Evolutionary conservation across 2,329 filamentous ascomycete genomes (phyloP).

Genomic region (Alternaria metachromatica): DNA sequence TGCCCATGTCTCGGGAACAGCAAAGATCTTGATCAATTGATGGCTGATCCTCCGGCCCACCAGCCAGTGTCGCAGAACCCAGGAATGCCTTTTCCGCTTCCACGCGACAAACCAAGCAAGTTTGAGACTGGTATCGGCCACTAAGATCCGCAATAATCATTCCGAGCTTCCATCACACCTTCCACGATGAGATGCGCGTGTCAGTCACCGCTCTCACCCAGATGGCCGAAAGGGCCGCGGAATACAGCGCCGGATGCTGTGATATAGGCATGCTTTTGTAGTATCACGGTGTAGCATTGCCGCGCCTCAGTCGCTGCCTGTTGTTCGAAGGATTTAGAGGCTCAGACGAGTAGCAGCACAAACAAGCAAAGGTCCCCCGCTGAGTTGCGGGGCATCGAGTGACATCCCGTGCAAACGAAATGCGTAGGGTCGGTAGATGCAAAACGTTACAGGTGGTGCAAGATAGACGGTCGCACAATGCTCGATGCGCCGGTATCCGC

Average conservation of each 20-base stretch:
- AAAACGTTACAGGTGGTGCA: conserved; percentile 16
- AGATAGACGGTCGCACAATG: conserved; percentile 21
- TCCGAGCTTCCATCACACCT: conserved; percentile 29
- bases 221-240: neutral
- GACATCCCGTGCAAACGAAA: conserved; percentile 3
- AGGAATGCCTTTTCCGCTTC: conserved; percentile 38
- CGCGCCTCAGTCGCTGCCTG: neutral
- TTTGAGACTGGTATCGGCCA: conserved; percentile 17
- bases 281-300: neutral
- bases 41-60: conserved; percentile 8
- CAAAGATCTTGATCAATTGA: conserved; percentile 4
- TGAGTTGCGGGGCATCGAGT: neutral
- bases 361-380: neutral
- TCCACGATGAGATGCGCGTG: conserved; percentile 18
- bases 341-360: neutral
- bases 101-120: conserved; percentile 42
- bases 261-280: neutral
- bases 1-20: neutral
- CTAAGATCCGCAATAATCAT: conserved; percentile 18
- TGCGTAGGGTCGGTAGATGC: neutral
- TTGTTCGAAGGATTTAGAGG: neutral
- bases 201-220: conserved; percentile 20
- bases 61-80: conserved; percentile 35
- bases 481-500: conserved; percentile 19
- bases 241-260: neutral